Evolutionary conservation across 2,329 filamentous ascomycete species (phyloP), one percentile per base, ranked within the genome.

Genomic region (Ambrosiella xylebori): DNA sequence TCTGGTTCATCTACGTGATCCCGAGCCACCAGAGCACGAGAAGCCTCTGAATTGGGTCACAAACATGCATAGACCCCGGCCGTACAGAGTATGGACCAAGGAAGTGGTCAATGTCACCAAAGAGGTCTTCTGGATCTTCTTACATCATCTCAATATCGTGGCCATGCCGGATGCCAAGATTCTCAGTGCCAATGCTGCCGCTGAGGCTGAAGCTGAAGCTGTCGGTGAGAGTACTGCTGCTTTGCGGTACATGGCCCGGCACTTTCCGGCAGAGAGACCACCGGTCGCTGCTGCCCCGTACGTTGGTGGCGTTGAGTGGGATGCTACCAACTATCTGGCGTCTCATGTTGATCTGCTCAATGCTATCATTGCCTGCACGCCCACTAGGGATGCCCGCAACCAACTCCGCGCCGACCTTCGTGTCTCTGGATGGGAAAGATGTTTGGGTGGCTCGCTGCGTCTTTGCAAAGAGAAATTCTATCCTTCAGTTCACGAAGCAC

Each of bases 381-480:
- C 87, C 0, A 84, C 82, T 0, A 64, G 68, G 1, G 70, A 77
- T 27, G 82, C 86, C 59, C 86, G 93, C 61, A 96, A 95, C 69
- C 68, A 71, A 0, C 77, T 97, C 9, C 85, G 93, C n/a, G 74
- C 76, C 15, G 82, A 91, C 59, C 75, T 97, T 56, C 80, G 81
- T 57, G 81, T 90, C 61, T 94, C 86, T 0, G 91, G 93, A 7
- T 95, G 89, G 74, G 93, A 98, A 70, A 89, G 89, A 64, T 82
- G 86, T 64, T 86, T 97, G 77, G 89, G 89, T 13, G 79, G 80
- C 19, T 91, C 83, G 59, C 73, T 97, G 62, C 82, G 93, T 4
- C 84, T 91, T 13, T 97, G 91, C 75, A 98, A 97, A 69, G 90
- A 96, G 70, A 97, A 97, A 69, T 95, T 97, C 68, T 97, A 98